A percentile compares a stretch with the other conserved stretches of the same genome.
Evolutionary conservation across 805 yeast species (phyloP).

Genomic region (Kazachstania africana): DNA sequence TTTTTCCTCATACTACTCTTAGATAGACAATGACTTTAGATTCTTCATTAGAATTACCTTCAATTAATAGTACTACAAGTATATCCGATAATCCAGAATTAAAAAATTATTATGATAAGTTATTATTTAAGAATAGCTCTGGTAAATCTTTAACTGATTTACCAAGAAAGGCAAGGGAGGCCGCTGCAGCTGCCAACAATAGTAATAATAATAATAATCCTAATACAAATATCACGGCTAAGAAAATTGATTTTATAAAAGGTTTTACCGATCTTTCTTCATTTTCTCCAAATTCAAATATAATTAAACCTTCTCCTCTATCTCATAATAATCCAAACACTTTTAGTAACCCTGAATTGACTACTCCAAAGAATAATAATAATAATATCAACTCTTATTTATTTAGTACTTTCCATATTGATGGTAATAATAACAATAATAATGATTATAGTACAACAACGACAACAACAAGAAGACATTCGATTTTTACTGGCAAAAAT

Average conservation of each 20-base stretch:
- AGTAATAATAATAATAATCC: neutral
- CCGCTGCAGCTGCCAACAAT: neutral
- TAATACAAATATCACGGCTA: constrained; percentile 1
- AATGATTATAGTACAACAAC: too few relatives aligned
- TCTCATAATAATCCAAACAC: constrained; percentile 4
- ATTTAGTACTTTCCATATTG: too few relatives aligned
- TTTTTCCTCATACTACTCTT: too few relatives aligned
- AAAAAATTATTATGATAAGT: constrained; percentile 24
- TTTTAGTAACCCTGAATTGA: neutral
- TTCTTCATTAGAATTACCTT: constrained; percentile 19
- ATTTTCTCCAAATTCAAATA: too few relatives aligned
- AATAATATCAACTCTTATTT: neutral
- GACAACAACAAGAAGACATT: too few relatives aligned
- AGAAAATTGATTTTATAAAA: constrained; percentile 17
- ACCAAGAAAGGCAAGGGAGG: constrained; percentile 10
- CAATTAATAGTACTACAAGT: constrained; percentile 25
- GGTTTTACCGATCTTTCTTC: constrained; percentile 12
- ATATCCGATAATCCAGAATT: constrained; percentile 25
- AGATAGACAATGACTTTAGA: neutral
- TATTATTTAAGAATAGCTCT: constrained; percentile 22
- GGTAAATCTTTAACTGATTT: constrained; percentile 25
- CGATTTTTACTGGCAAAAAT: neutral
- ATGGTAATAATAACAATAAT: neutral
- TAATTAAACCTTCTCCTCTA: constrained; percentile 1
- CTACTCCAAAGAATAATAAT: neutral